Evolutionary conservation across 495 filamentous ascomycete species (phyloP), one percentile per base, ranked within the genome.

Genomic region (Podospora anserina): DNA sequence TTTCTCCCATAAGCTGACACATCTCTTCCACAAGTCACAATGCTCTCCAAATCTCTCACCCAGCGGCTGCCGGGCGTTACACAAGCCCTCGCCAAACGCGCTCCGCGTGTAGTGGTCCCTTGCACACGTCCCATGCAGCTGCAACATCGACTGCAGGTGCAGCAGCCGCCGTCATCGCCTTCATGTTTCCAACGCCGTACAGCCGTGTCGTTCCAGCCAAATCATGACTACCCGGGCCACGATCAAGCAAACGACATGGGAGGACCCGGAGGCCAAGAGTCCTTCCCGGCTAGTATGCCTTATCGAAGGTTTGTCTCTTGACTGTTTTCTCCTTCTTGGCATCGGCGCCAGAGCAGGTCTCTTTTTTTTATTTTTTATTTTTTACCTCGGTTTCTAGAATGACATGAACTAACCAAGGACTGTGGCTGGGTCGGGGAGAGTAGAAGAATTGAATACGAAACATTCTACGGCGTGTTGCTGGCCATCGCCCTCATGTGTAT

Each of bases 231-330:
- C 27, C 61, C 28, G 5, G 61, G 61, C 32, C 30, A 63, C 1
- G 61, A 49, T 19, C 28, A 3, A n/a, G 34, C 28, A n/a, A 49
- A 69, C 19, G 56, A 72, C 15, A 72, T 72, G 70, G 70, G 70
- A n/a, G 70, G 70, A 6, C 70, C 70, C 5, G 70, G 65, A 4
- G 70, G 70, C 0, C 67, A 72, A 15, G 70, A 69, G n/a, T 30
- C 26, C 18, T 53, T 39, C 9, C 67, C 68, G 6, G 67, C 57
- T 3, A 72, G 70, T 32, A n/a, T 6, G 1, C 49, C 27, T 0
- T 23, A 69, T 5, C 39, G 67, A n/a, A 54, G 34, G 70, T 69
- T 49, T 16, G 63, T 56, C 39, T 49, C 7, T 23, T 23, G 23
- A 23, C 23, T 23, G 0, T 39, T 32, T 20, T 30, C 28, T 0